These are phyloP conservation scores for Bjerkandera adusta DNA, from an alignment of 1,284 basidiomycete genomes.

Conservation along the genomic window DNA sequence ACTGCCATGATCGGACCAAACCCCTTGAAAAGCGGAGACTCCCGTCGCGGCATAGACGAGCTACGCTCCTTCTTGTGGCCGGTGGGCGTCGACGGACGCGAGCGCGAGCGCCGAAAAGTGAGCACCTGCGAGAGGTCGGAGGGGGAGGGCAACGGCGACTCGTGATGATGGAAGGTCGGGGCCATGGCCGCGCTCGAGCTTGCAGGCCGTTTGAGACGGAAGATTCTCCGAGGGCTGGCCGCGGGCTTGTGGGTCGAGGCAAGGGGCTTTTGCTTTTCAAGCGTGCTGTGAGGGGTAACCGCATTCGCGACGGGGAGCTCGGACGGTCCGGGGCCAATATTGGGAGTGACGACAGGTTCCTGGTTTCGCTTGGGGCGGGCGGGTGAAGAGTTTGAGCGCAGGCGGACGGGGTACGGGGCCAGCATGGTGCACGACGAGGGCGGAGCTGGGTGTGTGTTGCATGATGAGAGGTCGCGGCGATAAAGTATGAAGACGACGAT, in stretches of 20 bases:
- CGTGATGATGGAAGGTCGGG: neutral
- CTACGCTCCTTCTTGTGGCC: conserved; percentile 4
- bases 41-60: conserved; percentile 1
- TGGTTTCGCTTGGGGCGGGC: conserved; percentile 5
- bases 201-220: conserved; percentile 25
- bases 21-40: neutral
- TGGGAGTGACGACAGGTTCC: conserved; percentile 4
- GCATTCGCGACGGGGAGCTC: neutral
- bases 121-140: conserved; percentile 20
- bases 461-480: too few relatives aligned
- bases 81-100: conserved; percentile 17
- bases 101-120: conserved; percentile 12
- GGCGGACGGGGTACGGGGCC: conserved; percentile 11
- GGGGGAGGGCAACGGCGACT: conserved; percentile 5
- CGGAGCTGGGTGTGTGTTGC: too few relatives aligned
- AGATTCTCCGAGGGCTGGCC: conserved; percentile 15
- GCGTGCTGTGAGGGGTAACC: neutral
- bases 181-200: conserved; percentile 18
- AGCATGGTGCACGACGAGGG: too few relatives aligned
- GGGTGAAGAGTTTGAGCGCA: conserved; percentile 16
- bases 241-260: conserved; percentile 2
- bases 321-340: conserved; percentile 1
- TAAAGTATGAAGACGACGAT: too few relatives aligned
- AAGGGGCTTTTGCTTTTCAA: neutral
- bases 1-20: conserved; percentile 11